phyloP scores from a whole-genome alignment of 2,329 filamentous ascomycete species.

The Paecilomyces formosus region DNA sequence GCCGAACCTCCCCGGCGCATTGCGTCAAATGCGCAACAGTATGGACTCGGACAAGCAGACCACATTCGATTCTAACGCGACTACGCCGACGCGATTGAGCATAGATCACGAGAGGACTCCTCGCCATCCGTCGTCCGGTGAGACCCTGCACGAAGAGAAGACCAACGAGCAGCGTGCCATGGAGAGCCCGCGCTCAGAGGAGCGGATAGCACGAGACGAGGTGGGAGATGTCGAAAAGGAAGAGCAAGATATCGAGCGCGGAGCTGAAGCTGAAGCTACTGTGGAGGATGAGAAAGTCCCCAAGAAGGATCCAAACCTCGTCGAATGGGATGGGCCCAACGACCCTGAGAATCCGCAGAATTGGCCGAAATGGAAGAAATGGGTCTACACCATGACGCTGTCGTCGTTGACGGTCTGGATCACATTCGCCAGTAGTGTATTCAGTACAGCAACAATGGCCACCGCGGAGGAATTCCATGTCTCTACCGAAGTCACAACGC shows the following conservation, averaged over 20 bases:
- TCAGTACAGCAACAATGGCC: conserved; percentile 34
- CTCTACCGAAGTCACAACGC: conserved; percentile 40
- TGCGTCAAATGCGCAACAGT: neutral
- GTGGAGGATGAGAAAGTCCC: conserved; percentile 3
- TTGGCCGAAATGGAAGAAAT: conserved; percentile 23
- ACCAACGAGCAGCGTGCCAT: neutral
- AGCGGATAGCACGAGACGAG: neutral
- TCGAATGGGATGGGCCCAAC: conserved; percentile 22
- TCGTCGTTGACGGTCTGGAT: conserved; percentile 39
- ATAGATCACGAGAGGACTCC: neutral
- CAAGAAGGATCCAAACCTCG: conserved; percentile 20
- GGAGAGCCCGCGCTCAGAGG: neutral
- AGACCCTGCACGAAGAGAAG: neutral
- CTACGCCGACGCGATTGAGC: neutral
- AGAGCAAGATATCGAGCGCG: neutral
- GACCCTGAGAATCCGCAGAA: conserved; percentile 25
- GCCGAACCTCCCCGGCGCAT: neutral
- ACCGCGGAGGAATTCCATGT: conserved; percentile 40
- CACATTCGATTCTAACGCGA: neutral
- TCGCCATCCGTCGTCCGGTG: neutral
- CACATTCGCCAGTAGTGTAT: conserved; percentile 42
- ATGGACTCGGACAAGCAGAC: neutral
- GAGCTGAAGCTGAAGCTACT: neutral
- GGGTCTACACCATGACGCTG: conserved; percentile 34
- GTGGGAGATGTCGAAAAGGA: neutral